phyloP scores from a whole-genome alignment of 1,284 basidiomycete genomes.

The Moesziomyces globuligerus region DNA sequence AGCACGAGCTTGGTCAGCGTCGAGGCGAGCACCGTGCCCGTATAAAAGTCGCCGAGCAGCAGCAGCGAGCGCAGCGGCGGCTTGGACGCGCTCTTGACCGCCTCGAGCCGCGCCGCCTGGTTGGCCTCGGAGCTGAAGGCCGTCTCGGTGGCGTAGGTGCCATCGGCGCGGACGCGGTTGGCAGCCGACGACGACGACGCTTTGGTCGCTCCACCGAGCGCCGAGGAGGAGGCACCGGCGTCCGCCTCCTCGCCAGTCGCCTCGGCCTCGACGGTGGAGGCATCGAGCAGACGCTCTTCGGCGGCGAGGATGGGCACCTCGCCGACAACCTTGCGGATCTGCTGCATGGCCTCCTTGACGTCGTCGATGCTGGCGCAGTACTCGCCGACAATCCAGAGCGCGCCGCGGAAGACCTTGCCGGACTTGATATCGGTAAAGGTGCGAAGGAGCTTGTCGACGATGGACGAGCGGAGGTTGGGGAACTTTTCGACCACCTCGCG shows the following conservation, averaged over 20 bases:
- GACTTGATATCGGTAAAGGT: conserved; percentile 92
- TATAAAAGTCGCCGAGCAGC: conserved; percentile 96
- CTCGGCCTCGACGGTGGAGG: conserved; percentile 47
- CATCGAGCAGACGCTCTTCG: conserved; percentile 68
- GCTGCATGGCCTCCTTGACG: conserved; percentile 73
- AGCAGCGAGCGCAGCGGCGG: conserved; percentile 92
- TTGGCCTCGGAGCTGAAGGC: conserved; percentile 80
- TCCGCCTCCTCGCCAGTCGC: conserved; percentile 36
- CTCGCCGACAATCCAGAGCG: conserved; percentile 98
- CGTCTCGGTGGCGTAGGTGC: conserved; percentile 97
- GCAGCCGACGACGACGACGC: conserved; percentile 70
- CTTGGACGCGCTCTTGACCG: conserved; percentile 85
- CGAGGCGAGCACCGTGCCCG: conserved; percentile 86
- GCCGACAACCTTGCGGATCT: conserved; percentile 87
- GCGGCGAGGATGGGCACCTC: conserved; percentile 93
- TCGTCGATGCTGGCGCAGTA: conserved; percentile 71
- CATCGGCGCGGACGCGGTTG: conserved; percentile 85
- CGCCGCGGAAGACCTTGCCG: conserved; percentile 95
- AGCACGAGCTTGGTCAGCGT: conserved; percentile 92
- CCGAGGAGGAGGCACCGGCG: conserved; percentile 26
- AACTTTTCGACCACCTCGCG: conserved; percentile 98
- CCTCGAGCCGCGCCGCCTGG: conserved; percentile 75
- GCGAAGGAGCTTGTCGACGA: conserved; percentile 85
- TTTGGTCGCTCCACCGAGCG: conserved; percentile 58
- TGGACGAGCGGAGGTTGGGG: conserved; percentile 83